Percentiles rank a stretch among this genome's conserved stretches.
phyloP scores from a whole-genome alignment of 352 stramenopile genomes.

The Phytophthora colocasiae region DNA sequence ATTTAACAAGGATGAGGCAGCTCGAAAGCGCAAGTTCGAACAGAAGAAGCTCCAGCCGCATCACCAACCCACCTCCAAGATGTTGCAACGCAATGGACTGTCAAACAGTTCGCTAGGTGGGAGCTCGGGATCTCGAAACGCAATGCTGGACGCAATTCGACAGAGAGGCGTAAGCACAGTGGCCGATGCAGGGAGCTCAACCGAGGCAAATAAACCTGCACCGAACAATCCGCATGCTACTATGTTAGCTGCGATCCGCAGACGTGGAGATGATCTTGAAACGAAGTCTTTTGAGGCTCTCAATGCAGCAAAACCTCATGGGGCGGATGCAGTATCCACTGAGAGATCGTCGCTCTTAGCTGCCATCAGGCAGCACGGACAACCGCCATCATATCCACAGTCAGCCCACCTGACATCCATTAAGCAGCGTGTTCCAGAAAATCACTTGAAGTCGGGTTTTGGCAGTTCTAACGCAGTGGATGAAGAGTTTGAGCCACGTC shows the following conservation, averaged over 20 bases:
- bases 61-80: neutral
- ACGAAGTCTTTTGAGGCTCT: neutral
- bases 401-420: constrained; percentile 26
- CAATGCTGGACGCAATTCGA: constrained; percentile 43
- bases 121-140: constrained; percentile 18
- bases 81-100: constrained; percentile 1
- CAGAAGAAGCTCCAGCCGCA: constrained; percentile 20
- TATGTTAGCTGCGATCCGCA: constrained; percentile 30
- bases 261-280: neutral
- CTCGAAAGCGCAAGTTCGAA: constrained; percentile 44
- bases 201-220: neutral
- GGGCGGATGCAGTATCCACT: constrained; percentile 1
- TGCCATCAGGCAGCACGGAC: constrained; percentile 23
- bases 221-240: constrained; percentile 9
- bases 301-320: constrained; percentile 1
- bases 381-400: constrained; percentile 1
- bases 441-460: neutral
- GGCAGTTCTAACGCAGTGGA: constrained; percentile 6
- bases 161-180: constrained; percentile 13
- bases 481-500: constrained; percentile 45
- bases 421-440: constrained; percentile 5
- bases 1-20: constrained; percentile 57
- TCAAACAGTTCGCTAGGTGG: constrained; percentile 3
- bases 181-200: neutral
- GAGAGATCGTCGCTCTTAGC: constrained; percentile 21